A percentile compares a stretch with the other conserved stretches of the same genome.
Evolutionary conservation across 768 basidiomycete species (phyloP).

Genomic region (Xanthoconium stramineum): DNA sequence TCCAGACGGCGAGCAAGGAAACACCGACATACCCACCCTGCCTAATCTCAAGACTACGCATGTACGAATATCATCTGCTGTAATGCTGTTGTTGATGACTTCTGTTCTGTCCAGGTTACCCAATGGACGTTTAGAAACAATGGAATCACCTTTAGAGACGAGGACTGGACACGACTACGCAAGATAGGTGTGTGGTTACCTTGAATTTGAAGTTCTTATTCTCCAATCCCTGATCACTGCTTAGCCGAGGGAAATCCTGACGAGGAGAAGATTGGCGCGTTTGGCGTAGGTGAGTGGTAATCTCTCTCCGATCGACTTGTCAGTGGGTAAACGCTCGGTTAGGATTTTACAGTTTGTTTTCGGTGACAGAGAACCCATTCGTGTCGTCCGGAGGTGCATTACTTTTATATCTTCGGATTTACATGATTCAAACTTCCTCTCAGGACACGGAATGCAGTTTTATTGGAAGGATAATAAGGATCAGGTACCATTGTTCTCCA

Average conservation of each 20-base stretch:
- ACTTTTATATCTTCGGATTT: conserved; percentile 1
- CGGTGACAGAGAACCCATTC: conserved; percentile 44
- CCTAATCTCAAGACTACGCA: conserved; percentile 61
- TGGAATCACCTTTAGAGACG: conserved; percentile 70
- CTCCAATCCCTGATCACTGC: background rate
- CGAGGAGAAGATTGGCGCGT: conserved; percentile 94
- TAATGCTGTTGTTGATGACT: background rate
- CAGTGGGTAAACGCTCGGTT: background rate
- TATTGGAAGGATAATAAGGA: background rate
- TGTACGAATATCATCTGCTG: conserved; percentile 28
- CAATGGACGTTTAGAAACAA: conserved; percentile 88
- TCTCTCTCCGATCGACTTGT: background rate
- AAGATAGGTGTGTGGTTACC: conserved; percentile 65
- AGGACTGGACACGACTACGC: conserved; percentile 87
- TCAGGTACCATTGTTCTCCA: conserved; percentile 18
- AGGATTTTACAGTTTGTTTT: conserved; percentile 80
- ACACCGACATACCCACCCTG: conserved; percentile 24
- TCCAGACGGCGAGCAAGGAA: conserved; percentile 26
- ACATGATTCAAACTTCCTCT: conserved; percentile 1
- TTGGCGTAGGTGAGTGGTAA: conserved; percentile 64
- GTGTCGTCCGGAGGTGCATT: conserved; percentile 17
- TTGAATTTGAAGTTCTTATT: background rate
- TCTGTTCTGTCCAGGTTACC: conserved; percentile 47
- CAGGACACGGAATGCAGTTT: conserved; percentile 1
- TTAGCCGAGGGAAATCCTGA: conserved; percentile 91